Percentiles rank a stretch among this genome's conserved stretches.
These are phyloP conservation scores for Scalesia atractyloides DNA, from an alignment of 129 eudicot genomes.

Conservation along the genomic window DNA sequence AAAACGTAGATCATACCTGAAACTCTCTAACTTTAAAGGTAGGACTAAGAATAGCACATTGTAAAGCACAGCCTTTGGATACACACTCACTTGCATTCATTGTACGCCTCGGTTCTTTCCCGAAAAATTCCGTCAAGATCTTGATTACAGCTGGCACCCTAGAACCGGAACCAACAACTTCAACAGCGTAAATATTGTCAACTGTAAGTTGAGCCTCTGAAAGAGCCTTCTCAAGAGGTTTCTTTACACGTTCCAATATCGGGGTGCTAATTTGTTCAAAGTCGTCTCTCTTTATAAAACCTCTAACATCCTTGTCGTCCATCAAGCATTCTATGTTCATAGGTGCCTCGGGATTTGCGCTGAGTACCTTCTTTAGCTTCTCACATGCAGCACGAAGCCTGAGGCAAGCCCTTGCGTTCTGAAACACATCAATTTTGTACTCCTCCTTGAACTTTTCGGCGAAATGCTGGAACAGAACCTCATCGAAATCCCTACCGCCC, in stretches of 20 bases:
- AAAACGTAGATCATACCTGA: conserved; percentile 41
- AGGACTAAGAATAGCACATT: conserved; percentile 91
- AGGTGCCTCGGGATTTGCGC: conserved; percentile 94
- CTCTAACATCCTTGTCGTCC: conserved; percentile 94
- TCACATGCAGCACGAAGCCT: conserved; percentile 90
- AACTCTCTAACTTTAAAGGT: conserved; percentile 90
- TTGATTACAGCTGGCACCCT: conserved; percentile 84
- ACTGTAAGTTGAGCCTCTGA: conserved; percentile 68
- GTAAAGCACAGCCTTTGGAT: conserved; percentile 83
- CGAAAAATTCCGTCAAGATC: conserved; percentile 87
- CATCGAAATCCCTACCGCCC: conserved; percentile 95
- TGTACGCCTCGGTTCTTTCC: conserved; percentile 93
- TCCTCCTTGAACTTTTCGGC: conserved; percentile 79
- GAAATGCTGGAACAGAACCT: conserved; percentile 73
- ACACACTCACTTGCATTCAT: conserved; percentile 98
- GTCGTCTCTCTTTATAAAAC: conserved; percentile 84
- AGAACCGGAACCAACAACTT: conserved; percentile 96
- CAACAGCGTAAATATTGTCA: conserved; percentile 76
- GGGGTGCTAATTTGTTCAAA: conserved; percentile 83
- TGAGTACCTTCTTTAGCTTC: conserved; percentile 81
- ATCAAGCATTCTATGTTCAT: conserved; percentile 90
- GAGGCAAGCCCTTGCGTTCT: conserved; percentile 85
- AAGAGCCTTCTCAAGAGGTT: conserved; percentile 90
- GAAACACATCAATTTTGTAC: conserved; percentile 79
- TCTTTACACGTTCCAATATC: conserved; percentile 84